Evolutionary conservation across 164 flowering plant genomes (phyloP).

Genomic region (Tinospora cordifolia): DNA sequence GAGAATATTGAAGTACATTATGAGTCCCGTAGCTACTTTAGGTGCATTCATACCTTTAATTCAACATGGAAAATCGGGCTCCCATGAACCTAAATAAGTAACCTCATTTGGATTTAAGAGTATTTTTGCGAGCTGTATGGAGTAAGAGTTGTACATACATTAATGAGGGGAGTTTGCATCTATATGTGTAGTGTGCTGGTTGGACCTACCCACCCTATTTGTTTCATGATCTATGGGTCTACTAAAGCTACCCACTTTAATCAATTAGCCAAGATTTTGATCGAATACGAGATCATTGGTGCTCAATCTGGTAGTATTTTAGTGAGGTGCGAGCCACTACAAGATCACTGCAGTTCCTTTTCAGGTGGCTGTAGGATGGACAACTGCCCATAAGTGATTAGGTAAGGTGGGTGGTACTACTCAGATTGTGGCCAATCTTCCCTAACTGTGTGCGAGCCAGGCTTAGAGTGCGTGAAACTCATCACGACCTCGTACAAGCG

Average conservation of each 20-base stretch:
- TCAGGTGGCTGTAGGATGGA: not conserved
- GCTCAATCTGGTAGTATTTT: not conserved
- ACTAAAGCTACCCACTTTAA: conserved; percentile 5
- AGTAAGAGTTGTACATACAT: conserved; percentile 13
- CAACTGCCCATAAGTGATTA: no score
- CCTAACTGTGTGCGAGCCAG: no score
- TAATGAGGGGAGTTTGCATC: conserved; percentile 13
- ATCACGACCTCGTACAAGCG: no score
- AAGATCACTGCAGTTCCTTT: not conserved
- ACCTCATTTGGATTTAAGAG: no score
- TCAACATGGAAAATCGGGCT: no score
- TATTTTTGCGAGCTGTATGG: conserved; percentile 12
- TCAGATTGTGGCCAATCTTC: no score
- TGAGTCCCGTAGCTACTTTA: no score
- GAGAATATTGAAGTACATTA: no score
- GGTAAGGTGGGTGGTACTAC: no score
- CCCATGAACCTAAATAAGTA: no score
- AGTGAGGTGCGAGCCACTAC: not conserved
- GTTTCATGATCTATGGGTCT: conserved; percentile 7
- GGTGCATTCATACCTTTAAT: no score
- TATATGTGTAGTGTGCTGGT: conserved; percentile 13
- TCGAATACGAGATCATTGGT: conserved; percentile 14
- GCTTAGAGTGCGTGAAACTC: no score
- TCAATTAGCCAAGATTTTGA: conserved; percentile 26
- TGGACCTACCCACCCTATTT: conserved; percentile 9